Conservation (phyloP, 2,329 filamentous ascomycete genomes). For the Ophiostoma novo-ulmi region DNA sequence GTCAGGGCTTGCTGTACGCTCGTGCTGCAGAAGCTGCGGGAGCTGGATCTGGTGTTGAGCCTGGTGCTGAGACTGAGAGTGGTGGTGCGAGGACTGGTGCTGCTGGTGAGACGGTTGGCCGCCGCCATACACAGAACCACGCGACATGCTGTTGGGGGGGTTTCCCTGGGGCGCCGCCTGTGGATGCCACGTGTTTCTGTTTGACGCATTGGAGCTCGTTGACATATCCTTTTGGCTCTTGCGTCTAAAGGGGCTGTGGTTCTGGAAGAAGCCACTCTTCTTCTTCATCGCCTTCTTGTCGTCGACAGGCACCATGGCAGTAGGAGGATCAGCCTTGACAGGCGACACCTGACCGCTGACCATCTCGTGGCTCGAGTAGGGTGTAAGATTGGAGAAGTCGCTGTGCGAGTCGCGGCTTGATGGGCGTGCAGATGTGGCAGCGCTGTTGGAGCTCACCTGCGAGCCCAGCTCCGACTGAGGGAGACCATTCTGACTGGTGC, state of each 20-base stretch:
- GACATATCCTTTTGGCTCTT: slow-evolving; percentile 76
- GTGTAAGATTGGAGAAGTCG: slow-evolving; percentile 84
- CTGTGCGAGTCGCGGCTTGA: slow-evolving; percentile 84
- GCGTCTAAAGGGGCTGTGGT: slow-evolving; percentile 83
- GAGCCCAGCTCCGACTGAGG: slow-evolving; percentile 37
- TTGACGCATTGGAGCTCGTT: slow-evolving; percentile 35
- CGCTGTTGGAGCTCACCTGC: slow-evolving; percentile 33
- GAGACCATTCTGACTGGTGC: slow-evolving; percentile 43
- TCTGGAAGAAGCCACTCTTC: slow-evolving; percentile 86
- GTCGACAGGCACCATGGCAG: slow-evolving; percentile 43
- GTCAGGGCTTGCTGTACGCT: slow-evolving; percentile 63
- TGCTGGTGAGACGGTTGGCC: slow-evolving; percentile 7
- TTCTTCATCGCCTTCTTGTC: slow-evolving; percentile 65
- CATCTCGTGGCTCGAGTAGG: slow-evolving; percentile 76
- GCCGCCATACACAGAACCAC: slow-evolving; percentile 20
- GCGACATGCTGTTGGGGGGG: slow-evolving; percentile 24
- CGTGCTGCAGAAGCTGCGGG: slow-evolving; percentile 38
- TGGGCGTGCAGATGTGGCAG: slow-evolving; percentile 62
- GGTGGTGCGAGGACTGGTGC: slow-evolving; percentile 21
- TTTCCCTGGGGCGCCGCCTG: slow-evolving; percentile 24
- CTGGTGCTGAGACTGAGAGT: not conserved
- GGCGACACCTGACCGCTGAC: slow-evolving; percentile 70
- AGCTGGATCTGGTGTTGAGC: slow-evolving; percentile 16
- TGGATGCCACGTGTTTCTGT: slow-evolving; percentile 57
- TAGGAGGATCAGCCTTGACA: slow-evolving; percentile 47